These are phyloP conservation scores for Terfezia claveryi DNA, from an alignment of 495 filamentous ascomycete genomes.

Conservation along the genomic window DNA sequence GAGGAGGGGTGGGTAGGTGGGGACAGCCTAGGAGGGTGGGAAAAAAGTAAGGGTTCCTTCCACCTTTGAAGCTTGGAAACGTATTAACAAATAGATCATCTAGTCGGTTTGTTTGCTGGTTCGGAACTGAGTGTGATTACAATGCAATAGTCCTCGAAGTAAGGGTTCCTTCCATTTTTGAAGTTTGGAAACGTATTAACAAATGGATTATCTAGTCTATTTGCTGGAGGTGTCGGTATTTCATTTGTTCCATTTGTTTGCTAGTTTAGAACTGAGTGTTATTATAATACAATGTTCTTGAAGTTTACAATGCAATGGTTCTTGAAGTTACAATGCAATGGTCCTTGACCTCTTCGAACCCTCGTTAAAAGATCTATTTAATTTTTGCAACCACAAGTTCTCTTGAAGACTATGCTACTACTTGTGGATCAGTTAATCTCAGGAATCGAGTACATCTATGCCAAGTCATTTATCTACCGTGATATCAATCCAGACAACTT, in stretches of 20 bases:
- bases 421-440: constrained; percentile 97
- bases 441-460: constrained; percentile 98
- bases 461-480: constrained; percentile 99
- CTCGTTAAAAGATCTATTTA: constrained; percentile 96
- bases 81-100: too few relatives aligned
- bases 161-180: too few relatives aligned
- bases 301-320: too few relatives aligned
- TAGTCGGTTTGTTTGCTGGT: constrained; percentile 73
- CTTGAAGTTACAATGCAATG: constrained; percentile 18
- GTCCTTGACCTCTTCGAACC: constrained; percentile 74
- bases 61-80: too few relatives aligned
- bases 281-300: too few relatives aligned
- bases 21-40: too few relatives aligned
- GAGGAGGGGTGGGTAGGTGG: too few relatives aligned
- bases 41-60: too few relatives aligned
- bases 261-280: too few relatives aligned
- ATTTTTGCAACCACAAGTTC: constrained; percentile 99
- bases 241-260: too few relatives aligned
- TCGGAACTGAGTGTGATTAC: constrained; percentile 98
- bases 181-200: too few relatives aligned
- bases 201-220: constrained; percentile 25
- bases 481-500: constrained; percentile 99
- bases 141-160: constrained; percentile 95
- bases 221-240: constrained; percentile 53
- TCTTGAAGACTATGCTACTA: constrained; percentile 93